Base-by-base conservation (phyloP, 225 moss, liverwort and hornwort genomes). In the Rhytidiadelphus loreus region DNA sequence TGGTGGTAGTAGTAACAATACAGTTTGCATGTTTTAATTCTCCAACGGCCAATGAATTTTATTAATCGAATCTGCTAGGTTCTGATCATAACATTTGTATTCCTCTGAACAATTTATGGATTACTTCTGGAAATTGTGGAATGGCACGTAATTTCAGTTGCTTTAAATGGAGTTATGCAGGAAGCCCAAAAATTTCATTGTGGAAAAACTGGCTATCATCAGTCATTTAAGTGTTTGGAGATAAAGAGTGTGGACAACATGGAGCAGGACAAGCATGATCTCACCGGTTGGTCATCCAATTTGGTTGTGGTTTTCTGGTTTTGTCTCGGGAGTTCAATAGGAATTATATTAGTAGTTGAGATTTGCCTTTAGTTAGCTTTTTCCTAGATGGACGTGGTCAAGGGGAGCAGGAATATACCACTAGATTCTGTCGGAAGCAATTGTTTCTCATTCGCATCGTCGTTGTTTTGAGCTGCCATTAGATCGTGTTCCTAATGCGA, bases 181-280 rank as follows among this genome's bases (percentile, higher is more conserved):
- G 91, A 94, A 65, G 94, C 87, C 33, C 83, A 91, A 43, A 94
- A 91, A 87, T 91, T 92, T 16, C 90, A 91, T 57, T 94, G 94
- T 87, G 90, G 87, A 56, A 58, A 75, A 81, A 92, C 80, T 83
- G 94, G 94, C 77, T 91, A 91, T 88, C 94, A 92, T 92, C 94
- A 94, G 83, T 24, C 92, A 55, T 90, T 87, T 37, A 94, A 92
- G 86, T 94, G 94, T 87, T 86, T 90, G 89, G 94, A 94, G 83
- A 83, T 50, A 21, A 94, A 90, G 82, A 86, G 68, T 82, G 74
- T 11, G 63, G 87, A 90, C 46, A 83, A 90, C 87, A 74, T 65
- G 75, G 91, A 85, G 30, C 85, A 92, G 87, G 89, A 88, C 52
- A 88, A 92, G 75, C 78, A 80, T 83, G 90, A 89, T 92, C 88